Evolutionary conservation across 2,329 filamentous ascomycete species (phyloP), one percentile per base, ranked within the genome.

Genomic region (Pseudogymnoascus sp.): DNA sequence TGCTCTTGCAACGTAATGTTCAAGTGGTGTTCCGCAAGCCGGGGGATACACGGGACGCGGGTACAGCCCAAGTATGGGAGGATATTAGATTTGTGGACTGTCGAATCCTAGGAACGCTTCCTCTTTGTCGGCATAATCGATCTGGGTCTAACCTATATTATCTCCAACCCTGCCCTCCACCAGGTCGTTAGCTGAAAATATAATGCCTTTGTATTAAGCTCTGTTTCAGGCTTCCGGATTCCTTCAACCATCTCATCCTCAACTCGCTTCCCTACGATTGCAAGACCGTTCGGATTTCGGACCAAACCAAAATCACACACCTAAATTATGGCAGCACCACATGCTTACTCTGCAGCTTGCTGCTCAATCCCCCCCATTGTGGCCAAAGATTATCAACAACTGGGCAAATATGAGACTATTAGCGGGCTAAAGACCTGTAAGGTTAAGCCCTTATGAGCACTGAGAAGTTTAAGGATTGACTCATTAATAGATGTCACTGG

Each of bases 341-440:
- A 71, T 59, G 82, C 81, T 73, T 82, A 84, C 73, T 82, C 77
- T 70, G 75, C 78, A 72, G 78, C 82, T 70, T 85, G 82, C 77
- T 85, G 82, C 72, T 84, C 82, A 70, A 78, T 85, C 61, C 82
- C 85, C 7, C 83, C 84, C 6, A 79, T 87, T 50, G 75, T 84
- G n/a, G 72, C 78, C 5, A 78, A 80, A 67, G 82, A 78, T 11
- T 87, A 87, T 73, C 70, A 78, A 61, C 72, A 75, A 37, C 84
- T 83, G 75, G 85, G 85, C 64, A 75, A 73, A 61, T 87, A 85
- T 65, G 80, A 84, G 66, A 78, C 80, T 26, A 76, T 86, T 65
- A 82, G 79, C 31, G 82, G 80, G 40, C 76, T 80, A 68, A 85
- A 83, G 69, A 84, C 83, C 7, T 83, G 79, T 80, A 69, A 64